Conservation (phyloP, 371 early-diverging fungal genomes). For the Paraphysoderma sedebokerense region DNA sequence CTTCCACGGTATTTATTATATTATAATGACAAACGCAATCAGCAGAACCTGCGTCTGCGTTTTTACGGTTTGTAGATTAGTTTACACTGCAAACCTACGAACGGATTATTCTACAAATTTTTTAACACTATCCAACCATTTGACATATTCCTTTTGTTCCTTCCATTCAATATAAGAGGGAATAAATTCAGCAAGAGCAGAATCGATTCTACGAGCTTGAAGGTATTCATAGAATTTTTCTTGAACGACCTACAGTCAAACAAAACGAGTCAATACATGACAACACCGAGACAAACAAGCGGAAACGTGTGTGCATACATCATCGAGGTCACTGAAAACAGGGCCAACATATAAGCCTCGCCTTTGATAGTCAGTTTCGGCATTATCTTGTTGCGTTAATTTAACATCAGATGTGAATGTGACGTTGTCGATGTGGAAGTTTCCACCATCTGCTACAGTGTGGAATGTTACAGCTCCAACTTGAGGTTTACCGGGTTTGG, state of each 20-base stretch:
- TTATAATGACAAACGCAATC: no score
- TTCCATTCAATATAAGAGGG: constrained; percentile 78
- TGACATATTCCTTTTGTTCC: constrained; percentile 82
- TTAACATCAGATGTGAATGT: constrained; percentile 47
- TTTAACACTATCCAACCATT: constrained; percentile 66
- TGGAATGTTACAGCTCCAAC: constrained; percentile 65
- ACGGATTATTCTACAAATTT: constrained; percentile 58
- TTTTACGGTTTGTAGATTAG: no score
- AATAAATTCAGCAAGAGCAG: constrained; percentile 62
- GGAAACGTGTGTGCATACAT: constrained; percentile 6
- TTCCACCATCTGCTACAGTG: constrained; percentile 60
- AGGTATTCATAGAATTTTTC: constrained; percentile 61
- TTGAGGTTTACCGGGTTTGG: constrained; percentile 33
- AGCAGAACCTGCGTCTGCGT: no score
- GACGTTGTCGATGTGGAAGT: constrained; percentile 67
- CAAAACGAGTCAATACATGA: constrained; percentile 12
- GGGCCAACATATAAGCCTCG: constrained; percentile 82
- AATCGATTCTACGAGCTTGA: constrained; percentile 72
- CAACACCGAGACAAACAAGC: constrained; percentile 9
- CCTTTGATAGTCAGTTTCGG: constrained; percentile 84
- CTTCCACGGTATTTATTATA: no score
- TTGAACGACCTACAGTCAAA: constrained; percentile 39
- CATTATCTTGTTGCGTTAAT: constrained; percentile 44
- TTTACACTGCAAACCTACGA: no score
- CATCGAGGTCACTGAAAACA: constrained; percentile 77